phyloP scores from a whole-genome alignment of 371 early-diverging fungal genomes.

The Circinella umbellata region DNA sequence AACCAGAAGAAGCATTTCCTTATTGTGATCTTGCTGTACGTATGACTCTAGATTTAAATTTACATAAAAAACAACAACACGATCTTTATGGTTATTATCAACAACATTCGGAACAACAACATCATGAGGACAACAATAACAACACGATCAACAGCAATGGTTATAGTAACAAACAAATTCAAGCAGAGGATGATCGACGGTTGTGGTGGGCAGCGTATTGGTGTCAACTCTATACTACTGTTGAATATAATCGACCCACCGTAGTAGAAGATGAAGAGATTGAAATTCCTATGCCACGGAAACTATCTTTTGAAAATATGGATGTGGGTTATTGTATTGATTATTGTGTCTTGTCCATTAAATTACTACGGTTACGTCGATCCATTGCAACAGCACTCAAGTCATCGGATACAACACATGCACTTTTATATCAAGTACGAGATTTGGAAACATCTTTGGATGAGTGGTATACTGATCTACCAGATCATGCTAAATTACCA shows the following conservation, averaged over 20 bases:
- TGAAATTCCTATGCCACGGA: conserved; percentile 6
- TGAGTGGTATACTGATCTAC: conserved; percentile 10
- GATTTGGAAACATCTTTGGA: conserved; percentile 17
- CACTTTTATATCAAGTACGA: conserved; percentile 10
- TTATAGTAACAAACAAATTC: neutral
- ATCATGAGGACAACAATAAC: neutral
- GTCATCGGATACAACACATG: neutral
- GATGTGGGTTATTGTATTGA: conserved; percentile 28
- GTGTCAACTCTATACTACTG: conserved; percentile 21
- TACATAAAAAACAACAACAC: conserved; percentile 3
- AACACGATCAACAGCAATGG: too few relatives aligned
- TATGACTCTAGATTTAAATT: conserved; percentile 26
- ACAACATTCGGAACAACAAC: neutral
- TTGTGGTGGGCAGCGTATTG: conserved; percentile 35
- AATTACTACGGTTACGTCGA: conserved; percentile 19
- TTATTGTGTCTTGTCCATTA: conserved; percentile 21
- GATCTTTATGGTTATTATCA: neutral
- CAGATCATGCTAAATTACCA: neutral
- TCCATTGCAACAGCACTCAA: conserved; percentile 10
- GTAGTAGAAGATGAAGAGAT: neutral
- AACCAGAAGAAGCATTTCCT: conserved; percentile 15
- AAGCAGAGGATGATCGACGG: conserved; percentile 22
- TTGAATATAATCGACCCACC: conserved; percentile 22
- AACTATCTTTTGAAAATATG: conserved; percentile 13
- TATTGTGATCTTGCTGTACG: conserved; percentile 26